Evolutionary conservation across 257 asterid genomes (phyloP), one percentile per base, ranked within the genome.

Genomic region (Solanum bukasovii): DNA sequence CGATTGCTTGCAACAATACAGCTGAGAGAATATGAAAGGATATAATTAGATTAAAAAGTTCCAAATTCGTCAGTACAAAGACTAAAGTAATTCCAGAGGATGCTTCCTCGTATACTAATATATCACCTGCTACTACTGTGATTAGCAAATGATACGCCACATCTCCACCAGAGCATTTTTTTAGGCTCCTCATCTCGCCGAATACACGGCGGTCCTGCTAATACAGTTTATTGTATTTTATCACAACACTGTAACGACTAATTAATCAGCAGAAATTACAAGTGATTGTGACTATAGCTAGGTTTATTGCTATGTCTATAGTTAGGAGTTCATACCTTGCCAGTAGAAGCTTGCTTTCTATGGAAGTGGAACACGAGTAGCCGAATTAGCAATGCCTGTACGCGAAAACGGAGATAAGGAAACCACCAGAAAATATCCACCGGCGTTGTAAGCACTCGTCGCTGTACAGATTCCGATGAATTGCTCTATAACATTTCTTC

Each of bases 1-100:
- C 98, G 74, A 84, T 75, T 16, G 95, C 90, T 83, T 93, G 88
- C 37, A 91, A 87, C 72, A 94, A 27, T 86, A 93, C 91, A 91
- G 91, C 98, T 92, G 94, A 92, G 72, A 84, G 25, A 18, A 87
- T 23, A 81, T 38, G 46, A 87, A 89, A 44, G 37, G 20, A 40
- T 70, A 13, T 3, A 49, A 68, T 29, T 13, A 46, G 89, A 85
- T 72, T 61, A 87, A 13, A 85, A 40, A 65, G 12, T 8, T 59
- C 70, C 73, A 84, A 79, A 61, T 14, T 33, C 38, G 20, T 79
- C 38, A 44, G 42, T 20, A 65, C 18, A 85, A 79, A n/a, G 2
- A 34, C 33, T 13, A 13, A 9, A 46, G 72, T 46, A 6, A 23
- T 40, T 34, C 42, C 29, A 52, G 35, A 84, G 46, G 40, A 61